Conservation (phyloP, 371 early-diverging fungal genomes). For the Mortierella sp. region DNA sequence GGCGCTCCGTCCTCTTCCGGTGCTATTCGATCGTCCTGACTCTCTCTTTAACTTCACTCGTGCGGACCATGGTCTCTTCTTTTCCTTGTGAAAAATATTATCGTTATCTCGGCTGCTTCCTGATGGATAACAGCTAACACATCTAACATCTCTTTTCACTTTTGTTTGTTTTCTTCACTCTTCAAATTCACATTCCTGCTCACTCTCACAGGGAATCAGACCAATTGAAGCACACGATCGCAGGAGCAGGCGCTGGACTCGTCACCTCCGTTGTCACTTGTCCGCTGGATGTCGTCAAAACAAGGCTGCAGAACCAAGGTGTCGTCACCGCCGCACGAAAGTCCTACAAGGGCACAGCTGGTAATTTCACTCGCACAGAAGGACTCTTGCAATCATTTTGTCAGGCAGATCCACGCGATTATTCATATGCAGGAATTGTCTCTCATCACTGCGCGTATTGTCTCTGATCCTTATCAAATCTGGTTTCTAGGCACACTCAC, state of each 20-base stretch:
- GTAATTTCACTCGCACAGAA: conserved; percentile 12
- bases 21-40: neutral
- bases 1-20: conserved; percentile 11
- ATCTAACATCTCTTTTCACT: neutral
- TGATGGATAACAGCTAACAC: neutral
- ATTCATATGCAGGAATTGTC: neutral
- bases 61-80: neutral
- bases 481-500: conserved; percentile 69
- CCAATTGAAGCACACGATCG: conserved; percentile 82
- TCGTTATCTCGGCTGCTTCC: conserved; percentile 6
- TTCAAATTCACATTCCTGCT: neutral
- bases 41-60: neutral
- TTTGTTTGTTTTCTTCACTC: neutral
- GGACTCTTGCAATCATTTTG: neutral
- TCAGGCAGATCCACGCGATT: neutral
- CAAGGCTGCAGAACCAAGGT: conserved; percentile 94
- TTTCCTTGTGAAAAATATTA: neutral
- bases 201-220: conserved; percentile 60
- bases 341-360: conserved; percentile 58
- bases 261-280: conserved; percentile 88
- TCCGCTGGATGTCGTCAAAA: conserved; percentile 97
- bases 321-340: conserved; percentile 53
- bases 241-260: conserved; percentile 88
- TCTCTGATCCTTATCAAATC: neutral
- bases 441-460: neutral